A percentile compares a stretch with the other conserved stretches of the same genome.
phyloP scores from a whole-genome alignment of 208 protist species.

The Vickermania ingenoplastis region DNA sequence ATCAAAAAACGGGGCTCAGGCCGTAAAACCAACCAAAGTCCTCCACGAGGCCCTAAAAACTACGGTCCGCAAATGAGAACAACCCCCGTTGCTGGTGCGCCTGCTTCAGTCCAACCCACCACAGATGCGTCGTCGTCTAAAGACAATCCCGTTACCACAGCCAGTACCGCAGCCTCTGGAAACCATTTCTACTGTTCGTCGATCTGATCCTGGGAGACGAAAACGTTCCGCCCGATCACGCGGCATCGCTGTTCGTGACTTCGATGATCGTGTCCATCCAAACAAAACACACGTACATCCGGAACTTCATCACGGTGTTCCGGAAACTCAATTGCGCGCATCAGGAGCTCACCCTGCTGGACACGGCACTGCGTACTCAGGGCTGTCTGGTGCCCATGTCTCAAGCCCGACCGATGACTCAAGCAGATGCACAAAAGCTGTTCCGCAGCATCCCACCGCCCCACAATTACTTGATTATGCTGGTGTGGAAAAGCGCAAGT shows the following conservation, averaged over 20 bases:
- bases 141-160: neutral
- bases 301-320: neutral
- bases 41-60: neutral
- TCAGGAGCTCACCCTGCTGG: neutral
- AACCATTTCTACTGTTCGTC: neutral
- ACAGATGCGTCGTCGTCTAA: neutral
- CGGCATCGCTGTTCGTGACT: neutral
- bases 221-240: neutral
- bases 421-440: neutral
- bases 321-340: neutral
- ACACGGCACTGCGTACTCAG: neutral
- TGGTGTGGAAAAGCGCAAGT: neutral
- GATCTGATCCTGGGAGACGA: neutral
- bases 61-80: neutral
- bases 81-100: neutral
- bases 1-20: neutral
- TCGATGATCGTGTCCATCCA: neutral
- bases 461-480: neutral
- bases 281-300: neutral
- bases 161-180: neutral
- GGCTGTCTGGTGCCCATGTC: neutral
- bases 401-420: neutral
- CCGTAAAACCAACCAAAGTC: neutral
- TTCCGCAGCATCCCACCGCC: neutral
- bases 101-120: slow-evolving; percentile 1